Evolutionary conservation across 2,329 filamentous ascomycete species (phyloP).

Genomic region (Colletotrichum spinosum): DNA sequence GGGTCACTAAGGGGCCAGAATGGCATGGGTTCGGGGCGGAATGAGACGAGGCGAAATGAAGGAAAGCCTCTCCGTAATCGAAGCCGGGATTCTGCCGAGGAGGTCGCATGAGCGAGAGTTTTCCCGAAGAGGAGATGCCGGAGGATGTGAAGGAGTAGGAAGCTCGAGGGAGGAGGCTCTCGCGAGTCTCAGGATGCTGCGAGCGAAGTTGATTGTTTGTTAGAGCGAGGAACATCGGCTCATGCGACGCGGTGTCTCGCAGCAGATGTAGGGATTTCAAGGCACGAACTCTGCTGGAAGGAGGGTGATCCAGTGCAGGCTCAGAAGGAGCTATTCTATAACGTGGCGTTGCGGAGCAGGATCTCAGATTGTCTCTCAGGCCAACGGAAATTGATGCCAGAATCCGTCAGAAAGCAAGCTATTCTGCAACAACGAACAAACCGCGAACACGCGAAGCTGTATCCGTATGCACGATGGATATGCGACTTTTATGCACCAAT

Average conservation of each 20-base stretch:
- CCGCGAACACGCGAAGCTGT: no score
- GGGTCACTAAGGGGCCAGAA: no score
- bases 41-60: slow-evolving; percentile 27
- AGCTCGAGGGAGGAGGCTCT: slow-evolving; percentile 3
- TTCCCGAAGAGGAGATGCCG: background rate
- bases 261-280: slow-evolving; percentile 14
- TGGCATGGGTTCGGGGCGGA: background rate
- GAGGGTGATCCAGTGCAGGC: slow-evolving; percentile 13
- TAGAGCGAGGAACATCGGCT: slow-evolving; percentile 6
- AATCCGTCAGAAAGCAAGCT: no score
- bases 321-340: no score
- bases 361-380: slow-evolving; percentile 1
- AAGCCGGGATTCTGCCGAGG: background rate
- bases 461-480: no score
- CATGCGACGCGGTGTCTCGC: slow-evolving; percentile 15
- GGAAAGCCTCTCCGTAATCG: no score
- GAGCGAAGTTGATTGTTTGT: slow-evolving; percentile 7
- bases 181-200: background rate
- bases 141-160: background rate
- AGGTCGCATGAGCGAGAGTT: slow-evolving; percentile 18
- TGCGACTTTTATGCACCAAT: slow-evolving; percentile 15
- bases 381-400: no score
- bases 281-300: slow-evolving; percentile 12
- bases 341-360: slow-evolving; percentile 13
- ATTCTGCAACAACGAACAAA: no score